Conservation (phyloP, 2,329 filamentous ascomycete genomes). For the Colletotrichum sp. region DNA sequence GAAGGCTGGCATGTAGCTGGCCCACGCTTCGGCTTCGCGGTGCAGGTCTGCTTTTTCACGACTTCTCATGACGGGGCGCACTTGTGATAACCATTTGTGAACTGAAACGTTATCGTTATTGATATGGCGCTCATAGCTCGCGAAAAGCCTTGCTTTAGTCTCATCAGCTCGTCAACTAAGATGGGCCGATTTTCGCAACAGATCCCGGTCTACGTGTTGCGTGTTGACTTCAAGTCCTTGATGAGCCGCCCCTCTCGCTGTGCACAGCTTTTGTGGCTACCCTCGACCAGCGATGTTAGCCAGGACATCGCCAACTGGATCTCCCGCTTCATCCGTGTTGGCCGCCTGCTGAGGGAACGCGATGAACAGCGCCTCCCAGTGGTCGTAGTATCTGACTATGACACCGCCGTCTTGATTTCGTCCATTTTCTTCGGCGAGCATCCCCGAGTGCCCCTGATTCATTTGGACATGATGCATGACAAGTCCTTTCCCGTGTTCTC, state of each 20-base stretch:
- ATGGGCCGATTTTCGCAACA: neutral
- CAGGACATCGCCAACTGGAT: neutral
- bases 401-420: neutral
- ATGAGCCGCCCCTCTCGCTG: neutral
- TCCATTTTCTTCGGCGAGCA: neutral
- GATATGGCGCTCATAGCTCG: neutral
- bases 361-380: neutral
- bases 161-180: accelerated
- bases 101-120: accelerated
- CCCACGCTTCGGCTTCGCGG: accelerated
- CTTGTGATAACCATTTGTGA: neutral
- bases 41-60: accelerated
- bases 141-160: accelerated
- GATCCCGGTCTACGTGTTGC: accelerated
- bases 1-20: conserved; percentile 29
- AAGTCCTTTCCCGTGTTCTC: neutral
- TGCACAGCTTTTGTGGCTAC: accelerated
- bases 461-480: neutral
- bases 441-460: neutral
- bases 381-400: neutral
- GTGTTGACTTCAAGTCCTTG: accelerated
- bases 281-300: neutral
- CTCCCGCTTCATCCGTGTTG: neutral
- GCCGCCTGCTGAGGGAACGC: neutral
- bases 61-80: neutral